phyloP scores from a whole-genome alignment of 163 green algal species.

The Volvox carteri region DNA sequence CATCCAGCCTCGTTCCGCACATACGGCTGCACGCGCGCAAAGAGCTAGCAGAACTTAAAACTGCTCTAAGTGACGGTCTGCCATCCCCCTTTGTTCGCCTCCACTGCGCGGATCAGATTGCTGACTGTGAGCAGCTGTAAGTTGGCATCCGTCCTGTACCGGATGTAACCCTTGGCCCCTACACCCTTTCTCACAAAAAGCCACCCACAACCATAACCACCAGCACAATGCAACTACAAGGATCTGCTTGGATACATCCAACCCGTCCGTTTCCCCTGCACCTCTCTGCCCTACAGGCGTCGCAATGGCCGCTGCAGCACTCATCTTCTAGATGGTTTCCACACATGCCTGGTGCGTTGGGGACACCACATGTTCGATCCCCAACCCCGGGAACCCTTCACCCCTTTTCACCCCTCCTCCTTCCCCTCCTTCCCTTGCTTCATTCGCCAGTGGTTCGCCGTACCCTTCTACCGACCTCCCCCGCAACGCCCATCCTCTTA shows the following conservation, averaged over 20 bases:
- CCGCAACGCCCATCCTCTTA: not conserved
- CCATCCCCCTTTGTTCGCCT: not conserved
- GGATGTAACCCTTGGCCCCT: too few species aligned
- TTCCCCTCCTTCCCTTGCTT: too few species aligned
- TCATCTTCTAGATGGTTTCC: conserved; percentile 15
- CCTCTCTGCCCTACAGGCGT: not conserved
- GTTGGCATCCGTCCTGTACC: too few species aligned
- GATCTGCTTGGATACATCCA: too few species aligned
- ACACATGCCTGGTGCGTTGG: conserved; percentile 37
- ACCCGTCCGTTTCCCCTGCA: not conserved
- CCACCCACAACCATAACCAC: too few species aligned
- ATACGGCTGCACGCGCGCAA: not conserved
- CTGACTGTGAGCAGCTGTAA: conserved; percentile 28
- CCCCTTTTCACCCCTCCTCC: too few species aligned
- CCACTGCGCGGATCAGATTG: not conserved
- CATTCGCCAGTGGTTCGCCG: too few species aligned
- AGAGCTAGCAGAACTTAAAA: not conserved
- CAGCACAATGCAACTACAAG: too few species aligned
- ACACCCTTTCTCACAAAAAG: too few species aligned
- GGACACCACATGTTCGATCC: too few species aligned
- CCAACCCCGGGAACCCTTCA: not conserved
- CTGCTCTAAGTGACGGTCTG: not conserved
- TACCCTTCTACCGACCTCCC: not conserved
- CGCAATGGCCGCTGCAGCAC: conserved; percentile 20
- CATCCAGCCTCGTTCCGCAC: not conserved